These are phyloP conservation scores for Coemansia sp. DNA, from an alignment of 192 early-diverging fungal species.

Conservation along the genomic window DNA sequence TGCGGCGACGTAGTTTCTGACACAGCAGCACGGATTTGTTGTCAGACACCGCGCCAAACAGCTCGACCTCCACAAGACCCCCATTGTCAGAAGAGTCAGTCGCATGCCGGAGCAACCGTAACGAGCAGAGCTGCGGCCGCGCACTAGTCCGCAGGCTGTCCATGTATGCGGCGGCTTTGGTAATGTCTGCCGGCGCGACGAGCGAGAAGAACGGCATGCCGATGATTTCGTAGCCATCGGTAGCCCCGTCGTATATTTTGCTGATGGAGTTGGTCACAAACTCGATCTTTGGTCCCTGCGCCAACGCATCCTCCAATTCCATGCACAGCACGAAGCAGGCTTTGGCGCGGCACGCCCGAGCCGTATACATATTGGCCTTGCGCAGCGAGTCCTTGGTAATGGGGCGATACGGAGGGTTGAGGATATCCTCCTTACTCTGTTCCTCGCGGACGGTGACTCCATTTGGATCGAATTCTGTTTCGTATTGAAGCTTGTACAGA, in stretches of 20 bases:
- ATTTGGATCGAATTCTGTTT: constrained; percentile 15
- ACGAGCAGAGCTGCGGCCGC: constrained; percentile 29
- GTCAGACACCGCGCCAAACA: constrained; percentile 42
- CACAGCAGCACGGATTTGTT: constrained; percentile 38
- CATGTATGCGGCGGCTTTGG: constrained; percentile 33
- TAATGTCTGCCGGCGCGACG: constrained; percentile 23
- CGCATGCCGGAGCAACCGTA: constrained; percentile 19
- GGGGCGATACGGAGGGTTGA: constrained; percentile 6
- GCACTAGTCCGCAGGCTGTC: constrained; percentile 16
- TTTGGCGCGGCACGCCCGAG: constrained; percentile 34
- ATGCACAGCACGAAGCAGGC: constrained; percentile 34
- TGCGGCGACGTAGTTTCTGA: constrained; percentile 16
- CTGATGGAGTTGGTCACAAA: constrained; percentile 47
- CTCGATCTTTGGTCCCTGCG: constrained; percentile 30
- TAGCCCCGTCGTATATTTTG: constrained; percentile 27
- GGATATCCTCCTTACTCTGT: not conserved
- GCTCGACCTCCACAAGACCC: constrained; percentile 21
- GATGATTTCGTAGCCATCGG: constrained; percentile 38
- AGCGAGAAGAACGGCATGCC: constrained; percentile 35
- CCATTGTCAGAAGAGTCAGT: not conserved
- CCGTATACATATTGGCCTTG: constrained; percentile 41
- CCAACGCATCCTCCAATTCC: not conserved
- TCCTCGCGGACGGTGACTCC: not conserved
- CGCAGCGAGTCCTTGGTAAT: constrained; percentile 34
- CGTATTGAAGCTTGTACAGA: constrained; percentile 41